phyloP scores from a whole-genome alignment of 352 stramenopile species.

The Globisporangium perplexum region DNA sequence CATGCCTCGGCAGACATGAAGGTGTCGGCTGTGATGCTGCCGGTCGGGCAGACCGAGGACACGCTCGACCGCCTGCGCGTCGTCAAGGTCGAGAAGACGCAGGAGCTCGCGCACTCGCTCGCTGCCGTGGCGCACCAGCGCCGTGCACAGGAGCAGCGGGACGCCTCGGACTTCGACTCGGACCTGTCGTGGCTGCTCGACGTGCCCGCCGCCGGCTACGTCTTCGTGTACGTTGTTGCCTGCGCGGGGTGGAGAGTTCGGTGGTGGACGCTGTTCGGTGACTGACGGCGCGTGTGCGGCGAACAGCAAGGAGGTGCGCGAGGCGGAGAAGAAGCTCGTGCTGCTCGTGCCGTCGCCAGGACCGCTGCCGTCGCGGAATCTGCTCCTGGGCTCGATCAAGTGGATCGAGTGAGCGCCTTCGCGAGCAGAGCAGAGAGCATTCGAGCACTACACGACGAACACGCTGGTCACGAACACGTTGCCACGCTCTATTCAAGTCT shows the following conservation, averaged over 20 bases:
- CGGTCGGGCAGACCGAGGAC: conserved; percentile 69
- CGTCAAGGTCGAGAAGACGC: conserved; percentile 64
- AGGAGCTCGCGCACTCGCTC: conserved; percentile 68
- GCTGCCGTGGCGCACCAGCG: conserved; percentile 57
- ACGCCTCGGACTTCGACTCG: conserved; percentile 25
- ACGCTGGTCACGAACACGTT: neutral
- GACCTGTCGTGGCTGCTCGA: conserved; percentile 62
- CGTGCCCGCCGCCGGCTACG: conserved; percentile 65
- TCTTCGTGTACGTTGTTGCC: conserved; percentile 64
- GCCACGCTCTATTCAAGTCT: too few species aligned
- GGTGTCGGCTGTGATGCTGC: conserved; percentile 82
- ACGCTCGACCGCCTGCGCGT: conserved; percentile 65
- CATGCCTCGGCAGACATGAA: conserved; percentile 51
- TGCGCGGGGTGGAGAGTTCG: too few species aligned
- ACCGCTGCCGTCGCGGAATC: conserved; percentile 67
- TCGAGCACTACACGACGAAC: neutral
- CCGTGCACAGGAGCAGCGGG: conserved; percentile 26
- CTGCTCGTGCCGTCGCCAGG: conserved; percentile 80
- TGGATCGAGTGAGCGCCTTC: conserved; percentile 60
- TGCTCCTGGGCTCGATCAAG: conserved; percentile 80
- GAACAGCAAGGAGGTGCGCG: conserved; percentile 66
- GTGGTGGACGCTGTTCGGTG: too few species aligned
- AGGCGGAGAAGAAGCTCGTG: conserved; percentile 73
- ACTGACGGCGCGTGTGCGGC: neutral
- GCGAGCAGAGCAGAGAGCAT: neutral